Base-by-base conservation (phyloP, 805 yeast genomes). In the Kurtzmaniella fragi region DNA sequence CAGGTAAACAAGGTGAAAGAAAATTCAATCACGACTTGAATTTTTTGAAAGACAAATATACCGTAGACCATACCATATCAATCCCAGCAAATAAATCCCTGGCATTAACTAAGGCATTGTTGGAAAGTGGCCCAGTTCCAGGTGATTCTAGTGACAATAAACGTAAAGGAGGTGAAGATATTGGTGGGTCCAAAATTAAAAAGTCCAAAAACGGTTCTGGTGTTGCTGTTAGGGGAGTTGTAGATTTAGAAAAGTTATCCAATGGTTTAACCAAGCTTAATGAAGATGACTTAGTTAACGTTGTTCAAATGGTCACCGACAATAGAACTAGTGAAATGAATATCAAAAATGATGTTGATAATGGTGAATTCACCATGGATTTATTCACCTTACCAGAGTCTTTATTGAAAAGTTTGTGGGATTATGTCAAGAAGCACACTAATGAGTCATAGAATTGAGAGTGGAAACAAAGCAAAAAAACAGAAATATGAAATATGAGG, bases 361-460 rank as follows among this genome's bases (percentile, higher is more conserved):
- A 87, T 53, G 99, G 99, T 38, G 98, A 93, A 68, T 91, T 93
- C 61, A 88, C 95, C 39, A 87, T 91, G 86, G 99, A 91, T 65
- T 75, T 91, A 50, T 90, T 80, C 62, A 90, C 97, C 20, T 71
- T 91, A 49, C 98, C 98, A 15, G 97, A 91, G 58, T 79, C 84
- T 31, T 70, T 93, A 58, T 75, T 93, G 58, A 88, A 86, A 69
- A 85, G 95, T 71, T 73, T 91, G 62, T 89, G 95, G 95, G 98
- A 91, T 48, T 90, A 84, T 59, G 95, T 91, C 31, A 82, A 82
- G 63, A 86, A 83, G 63, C 82, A 86, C 51, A 62, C 64, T 16
- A 59, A 60, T 27, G 67, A 61, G 39, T 54, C 46, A 31, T 59
- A 40, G 25, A 20, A 20, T 5, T 20, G 5, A 20, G 7, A 20